phyloP scores from a whole-genome alignment of 306 rosid species.

The Vigna nakashimae region DNA sequence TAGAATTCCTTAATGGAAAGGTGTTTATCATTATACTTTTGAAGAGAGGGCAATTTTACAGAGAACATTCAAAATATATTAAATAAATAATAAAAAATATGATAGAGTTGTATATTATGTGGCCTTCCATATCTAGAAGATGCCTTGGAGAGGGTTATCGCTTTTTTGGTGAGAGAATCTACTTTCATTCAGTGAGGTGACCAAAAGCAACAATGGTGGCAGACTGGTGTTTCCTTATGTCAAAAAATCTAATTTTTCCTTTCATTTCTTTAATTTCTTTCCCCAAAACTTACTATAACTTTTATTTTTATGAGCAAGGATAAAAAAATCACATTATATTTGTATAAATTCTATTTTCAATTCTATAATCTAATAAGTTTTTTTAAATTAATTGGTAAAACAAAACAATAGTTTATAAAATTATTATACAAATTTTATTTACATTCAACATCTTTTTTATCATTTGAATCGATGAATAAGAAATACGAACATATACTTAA shows the following conservation, averaged over 20 bases:
- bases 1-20: constrained; percentile 63
- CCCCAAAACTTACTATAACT: constrained; percentile 11
- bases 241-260: constrained; percentile 48
- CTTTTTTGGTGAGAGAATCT: constrained; percentile 57
- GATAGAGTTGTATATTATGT: constrained; percentile 43
- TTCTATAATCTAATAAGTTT: too few species aligned
- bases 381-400: too few species aligned
- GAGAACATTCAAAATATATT: constrained; percentile 28
- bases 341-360: too few species aligned
- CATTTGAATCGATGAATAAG: too few species aligned
- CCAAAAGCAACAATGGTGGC: constrained; percentile 54
- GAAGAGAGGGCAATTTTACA: constrained; percentile 39
- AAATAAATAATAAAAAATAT: constrained; percentile 34
- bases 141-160: constrained; percentile 44
- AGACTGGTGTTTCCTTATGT: constrained; percentile 48
- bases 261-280: constrained; percentile 45
- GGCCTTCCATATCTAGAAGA: constrained; percentile 63
- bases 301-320: too few species aligned
- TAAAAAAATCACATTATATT: too few species aligned
- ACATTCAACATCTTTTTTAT: too few species aligned
- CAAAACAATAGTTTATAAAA: too few species aligned
- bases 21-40: constrained; percentile 66
- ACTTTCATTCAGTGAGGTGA: constrained; percentile 63
- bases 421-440: too few species aligned
- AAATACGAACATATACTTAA: too few species aligned